Percentiles rank a stretch among this genome's conserved stretches.
Evolutionary conservation across 345 rosid species (phyloP).

Genomic region (Noccaea caerulescens): DNA sequence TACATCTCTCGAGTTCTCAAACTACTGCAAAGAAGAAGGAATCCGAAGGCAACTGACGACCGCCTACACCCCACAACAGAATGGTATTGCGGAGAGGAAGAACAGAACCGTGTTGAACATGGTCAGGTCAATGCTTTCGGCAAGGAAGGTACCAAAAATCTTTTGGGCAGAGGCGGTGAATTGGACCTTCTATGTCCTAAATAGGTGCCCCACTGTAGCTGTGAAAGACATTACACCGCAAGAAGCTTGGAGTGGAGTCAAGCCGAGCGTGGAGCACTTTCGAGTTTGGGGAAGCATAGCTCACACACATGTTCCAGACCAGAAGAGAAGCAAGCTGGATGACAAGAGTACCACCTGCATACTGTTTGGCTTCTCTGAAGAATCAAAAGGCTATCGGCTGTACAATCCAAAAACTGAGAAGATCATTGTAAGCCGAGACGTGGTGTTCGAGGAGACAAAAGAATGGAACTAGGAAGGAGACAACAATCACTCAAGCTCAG

Average conservation of each 20-base stretch:
- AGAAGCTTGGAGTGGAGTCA: not conserved
- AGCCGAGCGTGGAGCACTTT: slow-evolving; percentile 11
- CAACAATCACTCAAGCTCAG: too few relatives aligned
- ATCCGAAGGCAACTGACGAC: not conserved
- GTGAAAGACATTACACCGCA: not conserved
- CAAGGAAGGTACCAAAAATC: not conserved
- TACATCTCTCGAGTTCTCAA: not conserved
- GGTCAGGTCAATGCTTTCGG: not conserved
- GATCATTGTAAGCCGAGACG: not conserved
- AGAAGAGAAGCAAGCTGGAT: not conserved
- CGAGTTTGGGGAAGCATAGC: not conserved
- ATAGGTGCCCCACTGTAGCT: not conserved
- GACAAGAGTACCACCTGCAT: not conserved
- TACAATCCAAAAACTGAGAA: not conserved
- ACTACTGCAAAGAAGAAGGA: not conserved
- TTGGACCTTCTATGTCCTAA: not conserved
- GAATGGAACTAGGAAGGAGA: not conserved
- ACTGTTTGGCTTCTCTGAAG: not conserved
- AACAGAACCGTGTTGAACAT: not conserved
- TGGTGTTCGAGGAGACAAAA: not conserved
- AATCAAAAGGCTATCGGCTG: not conserved
- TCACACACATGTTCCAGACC: not conserved
- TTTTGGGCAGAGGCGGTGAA: slow-evolving; percentile 21
- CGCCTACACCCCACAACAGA: not conserved
- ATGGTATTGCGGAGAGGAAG: not conserved